phyloP scores from a whole-genome alignment of 768 basidiomycete species.

The Mycena chlorophos region DNA sequence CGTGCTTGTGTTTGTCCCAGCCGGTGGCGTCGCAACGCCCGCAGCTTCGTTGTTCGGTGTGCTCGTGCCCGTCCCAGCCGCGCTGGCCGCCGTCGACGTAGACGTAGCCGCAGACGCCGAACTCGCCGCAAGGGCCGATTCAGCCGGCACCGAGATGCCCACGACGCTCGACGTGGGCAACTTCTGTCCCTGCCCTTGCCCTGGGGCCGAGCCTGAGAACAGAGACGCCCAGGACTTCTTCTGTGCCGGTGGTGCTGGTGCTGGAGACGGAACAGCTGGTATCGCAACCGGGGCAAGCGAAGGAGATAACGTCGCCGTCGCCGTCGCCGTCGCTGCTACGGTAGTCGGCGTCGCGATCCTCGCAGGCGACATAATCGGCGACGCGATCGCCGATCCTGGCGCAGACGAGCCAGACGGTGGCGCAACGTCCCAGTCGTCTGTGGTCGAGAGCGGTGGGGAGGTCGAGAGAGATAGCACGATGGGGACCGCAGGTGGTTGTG shows the following conservation, averaged over 20 bases:
- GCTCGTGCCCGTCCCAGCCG: no score
- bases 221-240: slow-evolving; percentile 82
- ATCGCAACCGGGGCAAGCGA: slow-evolving; percentile 6
- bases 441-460: slow-evolving; percentile 3
- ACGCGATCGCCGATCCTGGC: slow-evolving; percentile 14
- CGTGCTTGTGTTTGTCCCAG: background rate
- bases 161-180: slow-evolving; percentile 65
- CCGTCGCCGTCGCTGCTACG: no score
- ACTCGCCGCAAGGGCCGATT: background rate
- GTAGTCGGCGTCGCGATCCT: slow-evolving; percentile 9
- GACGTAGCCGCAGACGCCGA: slow-evolving; percentile 29
- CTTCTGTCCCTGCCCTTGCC: slow-evolving; percentile 34
- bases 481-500: slow-evolving; percentile 43
- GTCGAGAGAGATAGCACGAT: background rate
- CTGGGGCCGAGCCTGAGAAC: background rate
- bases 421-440: slow-evolving; percentile 1
- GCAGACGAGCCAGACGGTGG: slow-evolving; percentile 22
- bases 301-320: slow-evolving; percentile 2
- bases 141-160: slow-evolving; percentile 68
- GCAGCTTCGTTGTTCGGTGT: no score
- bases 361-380: slow-evolving; percentile 12
- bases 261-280: slow-evolving; percentile 22
- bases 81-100: no score
- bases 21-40: no score
- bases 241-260: slow-evolving; percentile 30